phyloP scores from a whole-genome alignment of 2,329 filamentous ascomycete species.

The Ascochyta lentis region DNA sequence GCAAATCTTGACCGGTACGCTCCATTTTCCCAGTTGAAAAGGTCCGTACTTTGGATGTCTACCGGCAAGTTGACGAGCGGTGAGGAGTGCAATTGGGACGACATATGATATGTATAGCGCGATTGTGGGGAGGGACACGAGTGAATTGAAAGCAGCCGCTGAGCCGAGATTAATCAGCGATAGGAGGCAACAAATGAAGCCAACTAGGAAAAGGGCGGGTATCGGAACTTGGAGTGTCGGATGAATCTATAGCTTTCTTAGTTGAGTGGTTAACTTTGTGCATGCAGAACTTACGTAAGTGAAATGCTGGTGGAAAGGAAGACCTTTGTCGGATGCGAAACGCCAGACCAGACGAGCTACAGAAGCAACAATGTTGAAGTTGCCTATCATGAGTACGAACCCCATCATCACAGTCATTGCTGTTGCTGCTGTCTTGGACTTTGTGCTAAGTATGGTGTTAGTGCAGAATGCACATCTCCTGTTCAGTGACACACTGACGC shows the following conservation, averaged over 20 bases:
- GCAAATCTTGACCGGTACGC: slow-evolving; percentile 35
- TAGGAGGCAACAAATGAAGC: slow-evolving; percentile 40
- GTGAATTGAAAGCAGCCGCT: slow-evolving; percentile 46
- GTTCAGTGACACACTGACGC: slow-evolving; percentile 40
- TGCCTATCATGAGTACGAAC: slow-evolving; percentile 49
- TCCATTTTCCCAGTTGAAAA: slow-evolving; percentile 25
- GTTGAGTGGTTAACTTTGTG: too few species aligned
- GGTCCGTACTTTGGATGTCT: not conserved
- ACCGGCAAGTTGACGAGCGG: not conserved
- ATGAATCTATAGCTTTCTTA: slow-evolving; percentile 17
- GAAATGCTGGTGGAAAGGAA: slow-evolving; percentile 48
- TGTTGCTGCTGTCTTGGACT: too few species aligned
- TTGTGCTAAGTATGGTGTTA: too few species aligned
- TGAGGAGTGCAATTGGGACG: slow-evolving; percentile 38
- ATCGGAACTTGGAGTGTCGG: slow-evolving; percentile 35
- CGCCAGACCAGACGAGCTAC: slow-evolving; percentile 59
- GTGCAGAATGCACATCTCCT: too few species aligned
- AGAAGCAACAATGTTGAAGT: slow-evolving; percentile 55
- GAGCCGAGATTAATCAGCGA: slow-evolving; percentile 42
- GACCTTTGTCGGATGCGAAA: slow-evolving; percentile 57
- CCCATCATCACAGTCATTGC: slow-evolving; percentile 28
- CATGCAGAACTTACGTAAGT: slow-evolving; percentile 22
- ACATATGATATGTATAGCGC: slow-evolving; percentile 44
- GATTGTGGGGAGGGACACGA: slow-evolving; percentile 42
- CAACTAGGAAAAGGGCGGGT: slow-evolving; percentile 34